These are phyloP conservation scores for Inonotus hispidus DNA, from an alignment of 1,284 basidiomycete genomes.

Conservation along the genomic window DNA sequence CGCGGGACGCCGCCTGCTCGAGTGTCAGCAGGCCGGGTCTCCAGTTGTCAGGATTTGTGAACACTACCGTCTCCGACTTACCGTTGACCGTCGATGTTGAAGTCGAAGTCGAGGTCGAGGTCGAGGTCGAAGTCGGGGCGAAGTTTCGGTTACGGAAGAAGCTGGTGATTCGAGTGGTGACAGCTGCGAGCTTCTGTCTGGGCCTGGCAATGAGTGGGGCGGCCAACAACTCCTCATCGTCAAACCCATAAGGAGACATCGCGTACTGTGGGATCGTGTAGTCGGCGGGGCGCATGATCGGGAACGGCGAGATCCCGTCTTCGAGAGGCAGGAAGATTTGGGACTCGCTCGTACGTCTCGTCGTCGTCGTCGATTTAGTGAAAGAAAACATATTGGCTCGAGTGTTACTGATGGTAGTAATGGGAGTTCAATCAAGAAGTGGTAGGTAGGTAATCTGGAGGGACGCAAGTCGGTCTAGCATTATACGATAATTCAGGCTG, in stretches of 20 bases:
- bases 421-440: too few species aligned
- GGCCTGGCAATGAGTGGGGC: neutral
- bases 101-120: too few species aligned
- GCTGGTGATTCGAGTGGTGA: neutral
- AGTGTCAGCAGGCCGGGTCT: constrained; percentile 7
- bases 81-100: too few species aligned
- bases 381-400: too few species aligned
- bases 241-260: neutral
- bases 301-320: too few species aligned
- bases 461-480: too few species aligned
- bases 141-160: neutral
- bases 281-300: neutral
- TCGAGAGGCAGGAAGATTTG: too few species aligned
- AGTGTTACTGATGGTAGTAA: too few species aligned
- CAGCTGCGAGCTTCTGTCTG: neutral
- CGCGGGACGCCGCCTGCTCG: constrained; percentile 6
- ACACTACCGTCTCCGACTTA: neutral
- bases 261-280: neutral
- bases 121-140: neutral
- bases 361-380: too few species aligned
- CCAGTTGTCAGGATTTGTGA: constrained; percentile 7
- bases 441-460: too few species aligned
- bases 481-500: too few species aligned
- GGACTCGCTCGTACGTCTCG: too few species aligned
- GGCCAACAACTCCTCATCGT: neutral